Percentiles rank a stretch among this genome's conserved stretches.
Evolutionary conservation across 768 basidiomycete genomes (phyloP).

Genomic region (Trametes villosa): DNA sequence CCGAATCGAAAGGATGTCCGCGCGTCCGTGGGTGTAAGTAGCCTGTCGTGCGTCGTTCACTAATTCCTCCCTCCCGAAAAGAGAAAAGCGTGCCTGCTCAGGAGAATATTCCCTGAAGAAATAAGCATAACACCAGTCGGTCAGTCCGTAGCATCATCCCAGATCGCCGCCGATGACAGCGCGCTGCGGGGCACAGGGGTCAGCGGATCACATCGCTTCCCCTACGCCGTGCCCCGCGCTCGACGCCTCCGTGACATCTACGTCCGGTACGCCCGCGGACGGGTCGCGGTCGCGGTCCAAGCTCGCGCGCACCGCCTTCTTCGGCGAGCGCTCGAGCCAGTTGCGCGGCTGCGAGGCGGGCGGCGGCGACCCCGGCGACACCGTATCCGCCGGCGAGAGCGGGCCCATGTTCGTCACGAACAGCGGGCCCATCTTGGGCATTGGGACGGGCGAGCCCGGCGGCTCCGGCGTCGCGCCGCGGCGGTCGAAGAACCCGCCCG

Average conservation of each 20-base stretch:
- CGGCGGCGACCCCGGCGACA: conserved; percentile 10
- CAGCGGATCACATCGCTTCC: conserved; percentile 15
- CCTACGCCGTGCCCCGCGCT: conserved; percentile 19
- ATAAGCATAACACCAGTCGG: too few relatives aligned
- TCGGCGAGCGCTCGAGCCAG: conserved; percentile 27
- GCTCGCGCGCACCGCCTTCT: conserved; percentile 18
- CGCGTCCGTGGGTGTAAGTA: too few relatives aligned
- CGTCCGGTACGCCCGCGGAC: background rate
- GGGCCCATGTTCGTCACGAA: conserved; percentile 30
- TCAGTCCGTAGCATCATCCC: too few relatives aligned
- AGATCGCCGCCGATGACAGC: background rate
- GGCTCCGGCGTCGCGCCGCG: conserved; percentile 7
- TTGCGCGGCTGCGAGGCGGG: conserved; percentile 4
- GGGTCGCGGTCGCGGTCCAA: conserved; percentile 8
- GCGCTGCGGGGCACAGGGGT: background rate
- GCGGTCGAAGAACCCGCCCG: conserved; percentile 6
- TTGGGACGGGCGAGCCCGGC: conserved; percentile 18
- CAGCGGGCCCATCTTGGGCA: conserved; percentile 24
- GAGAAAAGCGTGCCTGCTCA: too few relatives aligned
- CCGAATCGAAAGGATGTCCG: too few relatives aligned
- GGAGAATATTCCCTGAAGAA: too few relatives aligned
- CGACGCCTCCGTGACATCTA: conserved; percentile 17
- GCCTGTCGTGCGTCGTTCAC: too few relatives aligned
- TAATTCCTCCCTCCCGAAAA: too few relatives aligned
- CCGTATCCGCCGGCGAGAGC: conserved; percentile 19